These are phyloP conservation scores for Debaryomyces singareniensis DNA, from an alignment of 1,139 yeast species.

Conservation along the genomic window DNA sequence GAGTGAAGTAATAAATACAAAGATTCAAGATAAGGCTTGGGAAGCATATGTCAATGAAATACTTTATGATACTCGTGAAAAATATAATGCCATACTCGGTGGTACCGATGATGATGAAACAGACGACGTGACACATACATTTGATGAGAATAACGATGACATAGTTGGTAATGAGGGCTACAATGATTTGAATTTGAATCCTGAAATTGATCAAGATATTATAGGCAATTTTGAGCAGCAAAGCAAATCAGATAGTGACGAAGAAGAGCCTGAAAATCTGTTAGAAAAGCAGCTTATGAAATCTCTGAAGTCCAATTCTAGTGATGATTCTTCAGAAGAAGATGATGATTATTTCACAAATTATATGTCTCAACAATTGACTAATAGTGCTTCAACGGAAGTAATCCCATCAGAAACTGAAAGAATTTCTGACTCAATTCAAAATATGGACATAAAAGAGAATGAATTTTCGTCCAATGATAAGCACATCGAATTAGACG, in stretches of 20 bases:
- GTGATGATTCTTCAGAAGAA: constrained; percentile 22
- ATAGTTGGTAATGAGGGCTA: constrained; percentile 32
- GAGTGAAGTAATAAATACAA: constrained; percentile 53
- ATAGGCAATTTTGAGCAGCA: constrained; percentile 17
- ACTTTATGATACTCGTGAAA: constrained; percentile 82
- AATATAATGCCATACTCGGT: constrained; percentile 92
- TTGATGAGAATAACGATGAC: constrained; percentile 50
- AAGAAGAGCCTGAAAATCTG: constrained; percentile 14
- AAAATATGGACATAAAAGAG: constrained; percentile 4
- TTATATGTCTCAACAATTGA: constrained; percentile 79
- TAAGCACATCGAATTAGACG: too few species aligned
- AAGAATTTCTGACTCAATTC: constrained; percentile 5
- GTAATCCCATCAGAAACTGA: constrained; percentile 30
- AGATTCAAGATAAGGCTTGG: constrained; percentile 66
- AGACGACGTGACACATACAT: constrained; percentile 35
- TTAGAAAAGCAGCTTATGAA: constrained; percentile 5
- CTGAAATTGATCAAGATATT: constrained; percentile 28
- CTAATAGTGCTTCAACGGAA: constrained; percentile 54
- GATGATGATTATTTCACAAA: constrained; percentile 52
- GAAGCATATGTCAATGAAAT: constrained; percentile 77
- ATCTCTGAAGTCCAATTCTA: constrained; percentile 7
- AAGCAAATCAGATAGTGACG: constrained; percentile 25
- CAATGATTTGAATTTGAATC: constrained; percentile 32
- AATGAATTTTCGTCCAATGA: constrained; percentile 10
- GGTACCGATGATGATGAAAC: constrained; percentile 47